These are phyloP conservation scores for Domatiomyces globalis DNA, from an alignment of 2,329 filamentous ascomycete species.

Conservation along the genomic window DNA sequence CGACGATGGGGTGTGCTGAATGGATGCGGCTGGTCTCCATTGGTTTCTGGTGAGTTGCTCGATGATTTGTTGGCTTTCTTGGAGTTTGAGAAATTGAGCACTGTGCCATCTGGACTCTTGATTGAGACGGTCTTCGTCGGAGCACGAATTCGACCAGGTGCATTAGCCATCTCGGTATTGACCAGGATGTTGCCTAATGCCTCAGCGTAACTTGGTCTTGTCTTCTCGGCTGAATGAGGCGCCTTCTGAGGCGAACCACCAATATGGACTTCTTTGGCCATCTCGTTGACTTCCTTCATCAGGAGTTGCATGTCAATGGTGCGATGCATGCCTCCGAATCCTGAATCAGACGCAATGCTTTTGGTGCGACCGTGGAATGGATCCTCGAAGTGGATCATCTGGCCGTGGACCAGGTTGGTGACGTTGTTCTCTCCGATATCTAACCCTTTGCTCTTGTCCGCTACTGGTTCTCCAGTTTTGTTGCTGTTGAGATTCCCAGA, in stretches of 20 bases:
- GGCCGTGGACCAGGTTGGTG: not conserved
- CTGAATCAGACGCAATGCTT: not conserved
- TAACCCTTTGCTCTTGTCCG: not conserved
- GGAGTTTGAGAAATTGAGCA: not conserved
- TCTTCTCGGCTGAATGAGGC: not conserved
- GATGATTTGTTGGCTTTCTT: not conserved
- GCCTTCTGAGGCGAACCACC: not conserved
- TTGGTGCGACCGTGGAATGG: not conserved
- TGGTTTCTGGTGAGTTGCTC: not conserved
- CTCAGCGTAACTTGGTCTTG: not conserved
- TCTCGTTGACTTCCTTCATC: not conserved
- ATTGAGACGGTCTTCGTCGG: not conserved
- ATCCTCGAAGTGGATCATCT: not conserved
- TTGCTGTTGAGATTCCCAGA: not conserved
- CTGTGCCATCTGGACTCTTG: not conserved
- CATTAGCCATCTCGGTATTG: not conserved
- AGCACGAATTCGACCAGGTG: not conserved
- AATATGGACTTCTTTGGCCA: not conserved
- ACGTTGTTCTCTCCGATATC: too few species aligned
- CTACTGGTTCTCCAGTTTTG: not conserved
- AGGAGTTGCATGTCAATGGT: not conserved
- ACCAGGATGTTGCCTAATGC: not conserved
- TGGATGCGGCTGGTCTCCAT: not conserved
- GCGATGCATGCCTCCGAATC: not conserved
- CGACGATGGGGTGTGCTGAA: not conserved